Conservation (phyloP, 345 rosid species). For the Geranium rotundifolium region DNA sequence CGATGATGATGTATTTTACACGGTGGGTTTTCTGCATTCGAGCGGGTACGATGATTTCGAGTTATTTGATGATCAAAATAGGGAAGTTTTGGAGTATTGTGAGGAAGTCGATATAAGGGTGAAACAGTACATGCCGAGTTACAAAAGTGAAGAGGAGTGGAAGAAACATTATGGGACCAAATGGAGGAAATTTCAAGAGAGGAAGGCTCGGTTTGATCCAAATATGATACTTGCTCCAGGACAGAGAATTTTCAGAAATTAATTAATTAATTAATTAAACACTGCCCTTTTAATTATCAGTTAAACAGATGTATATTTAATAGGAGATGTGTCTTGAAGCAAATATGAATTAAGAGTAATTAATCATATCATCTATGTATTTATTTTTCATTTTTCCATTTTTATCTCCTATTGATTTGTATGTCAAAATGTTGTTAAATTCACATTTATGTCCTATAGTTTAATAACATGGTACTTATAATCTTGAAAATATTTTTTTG, state of each 20-base stretch:
- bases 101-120: not conserved
- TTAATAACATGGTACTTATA: too few species aligned
- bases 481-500: too few species aligned
- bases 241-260: slow-evolving; percentile 8
- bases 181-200: slow-evolving; percentile 6
- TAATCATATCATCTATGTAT: too few species aligned
- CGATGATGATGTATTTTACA: slow-evolving; percentile 14
- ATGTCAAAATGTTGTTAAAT: too few species aligned
- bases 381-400: too few species aligned
- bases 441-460: too few species aligned
- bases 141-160: slow-evolving; percentile 13
- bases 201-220: slow-evolving; percentile 12
- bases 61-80: slow-evolving; percentile 8
- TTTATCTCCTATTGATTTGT: too few species aligned
- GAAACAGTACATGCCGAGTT: slow-evolving; percentile 12
- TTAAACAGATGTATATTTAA: too few species aligned
- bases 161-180: slow-evolving; percentile 10
- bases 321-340: too few species aligned
- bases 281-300: too few species aligned
- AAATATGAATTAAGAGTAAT: too few species aligned
- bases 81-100: slow-evolving; percentile 8
- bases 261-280: too few species aligned
- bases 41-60: slow-evolving; percentile 11
- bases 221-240: slow-evolving; percentile 13
- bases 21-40: slow-evolving; percentile 11